Conservation (phyloP, 208 protist genomes). For the Balamuthia mandrillaris region DNA sequence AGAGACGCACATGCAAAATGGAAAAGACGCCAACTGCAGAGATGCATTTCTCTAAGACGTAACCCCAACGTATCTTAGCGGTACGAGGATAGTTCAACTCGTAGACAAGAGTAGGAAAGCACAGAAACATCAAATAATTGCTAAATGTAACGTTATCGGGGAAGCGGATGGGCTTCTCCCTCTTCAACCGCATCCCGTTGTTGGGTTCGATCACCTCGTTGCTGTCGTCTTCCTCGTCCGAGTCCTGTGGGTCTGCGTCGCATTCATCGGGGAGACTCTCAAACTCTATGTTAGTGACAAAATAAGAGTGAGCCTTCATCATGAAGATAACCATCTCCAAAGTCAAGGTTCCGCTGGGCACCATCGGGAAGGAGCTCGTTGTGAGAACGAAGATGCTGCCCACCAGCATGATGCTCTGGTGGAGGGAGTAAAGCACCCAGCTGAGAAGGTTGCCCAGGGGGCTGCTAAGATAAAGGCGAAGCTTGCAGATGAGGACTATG, state of each 20-base stretch:
- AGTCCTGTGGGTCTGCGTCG: background rate
- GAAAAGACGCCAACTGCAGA: slow-evolving; percentile 26
- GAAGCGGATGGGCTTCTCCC: slow-evolving; percentile 20
- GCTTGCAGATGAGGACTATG: background rate
- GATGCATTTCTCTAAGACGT: slow-evolving; percentile 28
- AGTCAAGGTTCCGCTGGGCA: slow-evolving; percentile 12
- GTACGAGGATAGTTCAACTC: slow-evolving; percentile 67
- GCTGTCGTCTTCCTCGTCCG: background rate
- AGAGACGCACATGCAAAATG: slow-evolving; percentile 27
- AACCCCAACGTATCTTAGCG: slow-evolving; percentile 41
- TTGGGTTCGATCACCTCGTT: background rate
- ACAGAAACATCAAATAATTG: slow-evolving; percentile 67
- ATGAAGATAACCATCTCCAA: slow-evolving; percentile 34
- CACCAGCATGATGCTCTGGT: slow-evolving; percentile 24
- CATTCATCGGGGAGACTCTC: background rate
- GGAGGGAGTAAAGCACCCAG: background rate
- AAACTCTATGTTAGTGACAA: slow-evolving; percentile 35
- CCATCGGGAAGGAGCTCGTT: slow-evolving; percentile 29
- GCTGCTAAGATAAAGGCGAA: background rate
- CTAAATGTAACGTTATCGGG: slow-evolving; percentile 58
- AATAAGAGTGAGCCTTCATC: slow-evolving; percentile 42
- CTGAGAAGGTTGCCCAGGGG: background rate
- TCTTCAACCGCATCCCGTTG: background rate
- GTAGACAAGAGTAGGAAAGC: slow-evolving; percentile 70
- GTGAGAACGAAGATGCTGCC: slow-evolving; percentile 1